A percentile compares a stretch with the other conserved stretches of the same genome.
Conservation (phyloP, 257 asterid genomes). For the Salvia hispanica region DNA sequence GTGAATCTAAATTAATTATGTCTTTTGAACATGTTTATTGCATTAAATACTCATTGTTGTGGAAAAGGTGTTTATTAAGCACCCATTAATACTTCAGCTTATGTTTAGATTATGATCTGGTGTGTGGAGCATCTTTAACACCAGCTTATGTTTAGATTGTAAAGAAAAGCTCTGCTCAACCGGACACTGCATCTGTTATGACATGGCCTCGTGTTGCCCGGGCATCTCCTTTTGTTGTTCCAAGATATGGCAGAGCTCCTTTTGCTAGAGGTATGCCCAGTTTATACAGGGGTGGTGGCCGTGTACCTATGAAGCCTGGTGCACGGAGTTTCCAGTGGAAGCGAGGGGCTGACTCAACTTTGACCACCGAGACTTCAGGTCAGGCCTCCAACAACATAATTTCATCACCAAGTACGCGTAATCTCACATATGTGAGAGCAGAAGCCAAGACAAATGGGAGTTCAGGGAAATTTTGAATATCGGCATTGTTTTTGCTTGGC, state of each 20-base stretch:
- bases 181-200: slow-evolving; percentile 50
- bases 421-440: slow-evolving; percentile 82
- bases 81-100: too few relatives aligned
- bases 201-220: slow-evolving; percentile 70
- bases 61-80: too few relatives aligned
- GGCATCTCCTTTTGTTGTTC: slow-evolving; percentile 50
- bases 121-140: background rate
- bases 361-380: slow-evolving; percentile 35
- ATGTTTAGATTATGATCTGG: background rate
- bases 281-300: slow-evolving; percentile 46
- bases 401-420: slow-evolving; percentile 54
- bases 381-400: slow-evolving; percentile 37
- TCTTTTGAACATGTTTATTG: too few relatives aligned
- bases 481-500: slow-evolving; percentile 31
- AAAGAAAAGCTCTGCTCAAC: slow-evolving; percentile 63
- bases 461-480: slow-evolving; percentile 30
- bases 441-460: slow-evolving; percentile 60
- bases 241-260: slow-evolving; percentile 62
- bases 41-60: too few relatives aligned
- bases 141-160: slow-evolving; percentile 51
- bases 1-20: too few relatives aligned
- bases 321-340: slow-evolving; percentile 92
- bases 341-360: slow-evolving; percentile 60
- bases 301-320: slow-evolving; percentile 59
- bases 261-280: slow-evolving; percentile 55